Evolutionary conservation across 2,329 filamentous ascomycete species (phyloP).

Genomic region (Graphium sp.): DNA sequence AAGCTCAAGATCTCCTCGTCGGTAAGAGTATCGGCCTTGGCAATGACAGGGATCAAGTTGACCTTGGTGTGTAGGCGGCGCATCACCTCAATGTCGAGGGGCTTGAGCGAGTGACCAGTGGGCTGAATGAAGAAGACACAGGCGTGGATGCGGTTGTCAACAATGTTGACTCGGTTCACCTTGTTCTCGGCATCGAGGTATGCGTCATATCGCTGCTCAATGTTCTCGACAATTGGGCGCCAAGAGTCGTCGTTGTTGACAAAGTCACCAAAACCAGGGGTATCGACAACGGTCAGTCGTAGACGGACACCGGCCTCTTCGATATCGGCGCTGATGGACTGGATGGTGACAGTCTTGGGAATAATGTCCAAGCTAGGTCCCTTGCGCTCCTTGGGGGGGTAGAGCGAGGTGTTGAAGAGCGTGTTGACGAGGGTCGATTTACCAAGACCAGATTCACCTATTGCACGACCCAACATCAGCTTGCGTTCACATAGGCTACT

Average conservation of each 20-base stretch:
- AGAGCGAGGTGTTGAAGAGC: slow-evolving; percentile 97
- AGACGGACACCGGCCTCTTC: slow-evolving; percentile 97
- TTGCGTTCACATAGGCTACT: not conserved
- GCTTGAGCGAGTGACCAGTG: slow-evolving; percentile 95
- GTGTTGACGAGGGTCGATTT: slow-evolving; percentile 99
- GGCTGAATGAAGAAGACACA: slow-evolving; percentile 99
- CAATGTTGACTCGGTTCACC: slow-evolving; percentile 99
- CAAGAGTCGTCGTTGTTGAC: slow-evolving; percentile 99
- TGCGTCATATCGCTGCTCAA: slow-evolving; percentile 95
- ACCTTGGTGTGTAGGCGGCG: slow-evolving; percentile 98
- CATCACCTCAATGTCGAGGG: slow-evolving; percentile 98
- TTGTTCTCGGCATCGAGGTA: slow-evolving; percentile 99
- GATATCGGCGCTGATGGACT: slow-evolving; percentile 90
- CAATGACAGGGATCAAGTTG: slow-evolving; percentile 98
- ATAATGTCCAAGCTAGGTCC: slow-evolving; percentile 94
- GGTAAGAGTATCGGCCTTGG: slow-evolving; percentile 94
- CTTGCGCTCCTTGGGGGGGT: slow-evolving; percentile 97
- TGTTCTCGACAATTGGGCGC: slow-evolving; percentile 98
- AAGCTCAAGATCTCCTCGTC: slow-evolving; percentile 90
- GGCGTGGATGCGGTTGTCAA: slow-evolving; percentile 96
- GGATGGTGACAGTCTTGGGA: slow-evolving; percentile 91
- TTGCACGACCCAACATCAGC: slow-evolving; percentile 1
- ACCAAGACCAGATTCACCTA: slow-evolving; percentile 96
- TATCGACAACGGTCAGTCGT: slow-evolving; percentile 91
- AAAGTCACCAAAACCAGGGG: slow-evolving; percentile 95